These are phyloP conservation scores for Coccomyxa sp. DNA, from an alignment of 139 green algal species.

Conservation along the genomic window DNA sequence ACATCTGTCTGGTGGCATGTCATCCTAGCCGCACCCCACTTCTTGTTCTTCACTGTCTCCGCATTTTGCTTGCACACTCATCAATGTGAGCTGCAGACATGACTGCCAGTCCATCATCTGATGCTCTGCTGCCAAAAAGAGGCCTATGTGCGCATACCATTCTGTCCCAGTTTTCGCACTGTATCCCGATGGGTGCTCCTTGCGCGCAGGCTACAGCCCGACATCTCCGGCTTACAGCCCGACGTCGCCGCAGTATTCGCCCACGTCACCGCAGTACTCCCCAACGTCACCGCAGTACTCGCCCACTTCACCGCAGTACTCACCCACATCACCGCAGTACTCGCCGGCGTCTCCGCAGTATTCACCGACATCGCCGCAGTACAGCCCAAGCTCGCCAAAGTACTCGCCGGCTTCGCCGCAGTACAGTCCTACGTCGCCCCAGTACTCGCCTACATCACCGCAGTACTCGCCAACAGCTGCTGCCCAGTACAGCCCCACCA, in stretches of 20 bases:
- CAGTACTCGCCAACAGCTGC: no score
- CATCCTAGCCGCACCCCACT: neutral
- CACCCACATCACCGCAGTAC: slow-evolving; percentile 64
- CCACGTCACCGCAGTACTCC: slow-evolving; percentile 20
- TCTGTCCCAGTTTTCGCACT: neutral
- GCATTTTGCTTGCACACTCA: neutral
- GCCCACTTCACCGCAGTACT: slow-evolving; percentile 30
- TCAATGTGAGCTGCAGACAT: neutral
- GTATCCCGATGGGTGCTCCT: neutral
- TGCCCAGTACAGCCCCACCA: no score
- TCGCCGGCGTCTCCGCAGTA: slow-evolving; percentile 64
- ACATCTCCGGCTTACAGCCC: slow-evolving; percentile 57
- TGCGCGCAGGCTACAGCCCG: slow-evolving; percentile 33
- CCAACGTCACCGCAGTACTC: slow-evolving; percentile 26
- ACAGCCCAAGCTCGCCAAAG: slow-evolving; percentile 62
- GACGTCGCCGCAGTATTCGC: slow-evolving; percentile 50
- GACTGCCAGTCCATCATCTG: neutral
- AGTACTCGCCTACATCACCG: no score
- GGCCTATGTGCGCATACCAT: neutral
- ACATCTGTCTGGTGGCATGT: neutral
- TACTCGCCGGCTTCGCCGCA: slow-evolving; percentile 49
- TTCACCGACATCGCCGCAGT: slow-evolving; percentile 60
- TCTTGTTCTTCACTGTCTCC: neutral
- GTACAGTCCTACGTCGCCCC: neutral
- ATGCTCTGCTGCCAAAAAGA: neutral